Base-by-base conservation (phyloP, 2,329 filamentous ascomycete genomes). In the Pseudonectria buxi region DNA sequence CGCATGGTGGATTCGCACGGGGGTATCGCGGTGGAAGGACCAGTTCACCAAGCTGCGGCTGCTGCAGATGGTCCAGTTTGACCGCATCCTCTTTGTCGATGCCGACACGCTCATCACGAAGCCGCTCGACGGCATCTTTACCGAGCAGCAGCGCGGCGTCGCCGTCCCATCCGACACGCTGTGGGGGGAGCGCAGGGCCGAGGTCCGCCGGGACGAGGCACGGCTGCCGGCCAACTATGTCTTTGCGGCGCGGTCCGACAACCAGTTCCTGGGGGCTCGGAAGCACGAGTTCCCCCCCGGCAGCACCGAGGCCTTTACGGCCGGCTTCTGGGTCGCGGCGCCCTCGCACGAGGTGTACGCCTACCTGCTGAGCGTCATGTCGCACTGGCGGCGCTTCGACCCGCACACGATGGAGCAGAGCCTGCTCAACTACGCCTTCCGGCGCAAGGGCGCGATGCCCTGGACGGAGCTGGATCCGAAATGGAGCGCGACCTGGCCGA, bases 391-490 rank as follows among this genome's bases (percentile, higher is more conserved):
- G 16, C 54, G 58, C 11, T 68, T 67, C 42, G 52, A 63, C 28
- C 53, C 60, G 1, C 49, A 50, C 14, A 58, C 55, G 12, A 61
- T 61, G 42, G 65, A 68, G 40, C 65, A 68, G 44, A 60, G 59
- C 39, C 45, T 69, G 16, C 48, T 67, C 13, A 67, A 68, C 44
- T 67, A 69, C 42, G 65, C 61, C 3, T 63, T 65, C 40, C 51
- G 64, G 9, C 40, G 55, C 6, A 47, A 54, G 9, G 64, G 63
- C 1, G 49, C 58, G 10, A 68, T 67, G 63, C 63, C 64, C 1
- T 68, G 64, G 64, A 45, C 50, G 13, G 54, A 60, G 35, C 35
- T 67, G 31, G 45, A 60, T 33, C 54, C 53, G 35, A 51, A 47
- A 12, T 68, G 64, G 64, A 65, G 55, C 37, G 55, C 60, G 5